Evolutionary conservation across 2,329 filamentous ascomycete species (phyloP).

Genomic region (Neofusicoccum laricinum): DNA sequence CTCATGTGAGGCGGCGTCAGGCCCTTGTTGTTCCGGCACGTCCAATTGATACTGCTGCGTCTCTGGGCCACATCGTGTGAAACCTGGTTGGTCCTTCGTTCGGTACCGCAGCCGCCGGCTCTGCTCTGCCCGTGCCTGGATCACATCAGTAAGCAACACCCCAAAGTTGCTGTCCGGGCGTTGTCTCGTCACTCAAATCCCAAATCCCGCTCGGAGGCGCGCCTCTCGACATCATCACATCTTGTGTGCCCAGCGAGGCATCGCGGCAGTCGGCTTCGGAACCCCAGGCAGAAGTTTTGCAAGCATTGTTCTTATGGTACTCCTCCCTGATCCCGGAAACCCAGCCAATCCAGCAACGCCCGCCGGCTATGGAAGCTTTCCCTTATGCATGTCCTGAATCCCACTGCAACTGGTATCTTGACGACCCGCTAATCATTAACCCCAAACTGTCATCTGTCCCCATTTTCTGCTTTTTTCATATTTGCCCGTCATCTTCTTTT

Average conservation of each 20-base stretch:
- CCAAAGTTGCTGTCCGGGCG: neutral
- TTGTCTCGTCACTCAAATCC: neutral
- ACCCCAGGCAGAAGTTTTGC: slow-evolving; percentile 10
- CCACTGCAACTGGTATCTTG: slow-evolving; percentile 15
- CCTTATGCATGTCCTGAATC: slow-evolving; percentile 13
- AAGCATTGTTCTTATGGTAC: slow-evolving; percentile 17
- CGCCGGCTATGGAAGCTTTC: slow-evolving; percentile 17
- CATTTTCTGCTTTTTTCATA: neutral
- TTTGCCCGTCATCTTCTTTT: slow-evolving; percentile 2
- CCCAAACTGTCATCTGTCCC: neutral
- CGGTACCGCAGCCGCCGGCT: neutral
- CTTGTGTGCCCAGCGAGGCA: slow-evolving; percentile 6
- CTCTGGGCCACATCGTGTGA: slow-evolving; percentile 7
- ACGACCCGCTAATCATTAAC: neutral
- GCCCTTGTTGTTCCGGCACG: slow-evolving; percentile 1
- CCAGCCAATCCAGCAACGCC: slow-evolving; percentile 15
- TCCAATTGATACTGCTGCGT: neutral
- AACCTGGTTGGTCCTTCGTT: slow-evolving; percentile 5
- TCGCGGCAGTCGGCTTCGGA: slow-evolving; percentile 12
- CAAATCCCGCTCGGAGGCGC: neutral
- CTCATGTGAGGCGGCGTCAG: slow-evolving; percentile 1
- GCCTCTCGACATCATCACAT: slow-evolving; percentile 12
- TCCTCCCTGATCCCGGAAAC: slow-evolving; percentile 15
- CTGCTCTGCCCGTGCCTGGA: neutral
- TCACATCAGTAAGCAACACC: neutral